phyloP scores from a whole-genome alignment of 2,329 filamentous ascomycete genomes.

The Epichloe gansuensis region DNA sequence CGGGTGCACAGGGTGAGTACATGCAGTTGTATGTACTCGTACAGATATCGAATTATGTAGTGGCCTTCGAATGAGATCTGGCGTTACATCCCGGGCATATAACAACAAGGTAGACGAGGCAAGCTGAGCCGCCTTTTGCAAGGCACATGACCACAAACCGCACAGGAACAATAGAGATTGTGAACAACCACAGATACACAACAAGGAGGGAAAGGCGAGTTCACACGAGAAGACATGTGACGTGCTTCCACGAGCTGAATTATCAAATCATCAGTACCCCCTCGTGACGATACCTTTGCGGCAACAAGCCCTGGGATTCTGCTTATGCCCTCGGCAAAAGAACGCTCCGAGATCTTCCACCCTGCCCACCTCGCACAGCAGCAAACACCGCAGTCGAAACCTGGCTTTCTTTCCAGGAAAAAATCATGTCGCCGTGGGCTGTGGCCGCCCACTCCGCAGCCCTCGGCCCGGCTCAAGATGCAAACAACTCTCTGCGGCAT shows the following conservation, averaged over 20 bases:
- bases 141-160: too few species aligned
- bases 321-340: not conserved
- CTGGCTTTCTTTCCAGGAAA: slow-evolving; percentile 1
- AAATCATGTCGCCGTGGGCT: slow-evolving; percentile 1
- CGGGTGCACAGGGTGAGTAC: too few species aligned
- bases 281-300: not conserved
- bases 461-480: not conserved
- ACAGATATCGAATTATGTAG: too few species aligned
- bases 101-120: too few species aligned
- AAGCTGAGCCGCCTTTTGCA: too few species aligned
- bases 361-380: slow-evolving; percentile 3
- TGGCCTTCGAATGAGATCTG: too few species aligned
- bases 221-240: too few species aligned
- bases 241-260: not conserved
- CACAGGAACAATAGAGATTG: too few species aligned
- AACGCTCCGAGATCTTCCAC: not conserved
- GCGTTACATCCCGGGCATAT: too few species aligned
- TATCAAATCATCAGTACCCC: not conserved
- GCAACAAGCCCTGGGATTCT: not conserved
- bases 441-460: slow-evolving; percentile 1
- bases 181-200: too few species aligned
- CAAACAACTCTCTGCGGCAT: not conserved
- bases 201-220: too few species aligned
- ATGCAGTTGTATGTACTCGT: too few species aligned
- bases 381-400: slow-evolving; percentile 4